A percentile compares a stretch with the other conserved stretches of the same genome.
phyloP scores from a whole-genome alignment of 75 land plant genomes.

The Sequoia sempervirens region DNA sequence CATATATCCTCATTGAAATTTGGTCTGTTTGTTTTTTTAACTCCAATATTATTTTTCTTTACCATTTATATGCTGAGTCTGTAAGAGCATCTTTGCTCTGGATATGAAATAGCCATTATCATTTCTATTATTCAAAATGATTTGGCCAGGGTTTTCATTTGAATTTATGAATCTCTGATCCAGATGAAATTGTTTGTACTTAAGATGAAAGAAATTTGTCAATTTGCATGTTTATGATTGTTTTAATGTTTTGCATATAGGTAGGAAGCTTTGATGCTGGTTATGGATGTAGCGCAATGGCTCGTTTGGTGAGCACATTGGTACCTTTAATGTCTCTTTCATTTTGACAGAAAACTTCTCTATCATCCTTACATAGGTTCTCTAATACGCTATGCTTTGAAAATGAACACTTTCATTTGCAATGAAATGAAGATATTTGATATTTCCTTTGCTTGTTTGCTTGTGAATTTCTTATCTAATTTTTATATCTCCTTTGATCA shows the following conservation, averaged over 20 bases:
- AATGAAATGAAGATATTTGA: not conserved
- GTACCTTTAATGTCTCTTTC: not conserved
- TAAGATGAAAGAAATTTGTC: constrained; percentile 2
- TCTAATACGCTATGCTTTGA: not conserved
- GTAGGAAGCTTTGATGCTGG: constrained; percentile 99
- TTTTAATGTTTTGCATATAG: constrained; percentile 27
- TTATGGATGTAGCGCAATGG: constrained; percentile 92
- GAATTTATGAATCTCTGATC: not conserved
- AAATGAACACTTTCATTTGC: not conserved
- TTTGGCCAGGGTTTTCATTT: not conserved
- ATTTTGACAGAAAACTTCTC: not conserved
- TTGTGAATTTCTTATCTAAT: not conserved
- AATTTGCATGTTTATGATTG: not conserved
- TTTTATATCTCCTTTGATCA: not conserved
- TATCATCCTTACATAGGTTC: not conserved
- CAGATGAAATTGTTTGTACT: not conserved
- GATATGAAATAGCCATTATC: not conserved
- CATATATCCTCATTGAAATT: not conserved
- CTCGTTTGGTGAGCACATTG: constrained; percentile 68
- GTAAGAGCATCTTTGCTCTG: not conserved
- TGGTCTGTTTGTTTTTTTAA: not conserved
- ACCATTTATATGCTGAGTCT: not conserved
- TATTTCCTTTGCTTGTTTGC: not conserved
- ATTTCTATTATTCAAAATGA: not conserved
- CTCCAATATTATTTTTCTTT: not conserved